Percentiles rank a stretch among this genome's conserved stretches.
Evolutionary conservation across 2,329 filamentous ascomycete species (phyloP).

Genomic region (Saccharata proteae): DNA sequence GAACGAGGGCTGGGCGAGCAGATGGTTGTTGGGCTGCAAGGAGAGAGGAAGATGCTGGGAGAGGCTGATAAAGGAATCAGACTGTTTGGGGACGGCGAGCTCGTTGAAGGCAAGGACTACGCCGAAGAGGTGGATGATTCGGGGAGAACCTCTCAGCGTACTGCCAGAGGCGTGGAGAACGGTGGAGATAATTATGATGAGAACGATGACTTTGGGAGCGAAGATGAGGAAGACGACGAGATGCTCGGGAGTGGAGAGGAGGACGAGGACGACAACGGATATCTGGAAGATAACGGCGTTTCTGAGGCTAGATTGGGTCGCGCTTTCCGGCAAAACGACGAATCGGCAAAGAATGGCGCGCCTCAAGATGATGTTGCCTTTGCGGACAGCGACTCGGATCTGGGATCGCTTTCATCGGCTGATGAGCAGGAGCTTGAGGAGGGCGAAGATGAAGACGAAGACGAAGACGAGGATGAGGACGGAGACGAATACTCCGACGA

Average conservation of each 20-base stretch:
- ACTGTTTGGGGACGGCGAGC: constrained; percentile 68
- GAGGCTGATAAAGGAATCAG: constrained; percentile 72
- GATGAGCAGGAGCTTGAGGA: constrained; percentile 44
- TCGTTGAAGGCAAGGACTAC: constrained; percentile 46
- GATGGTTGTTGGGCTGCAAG: constrained; percentile 81
- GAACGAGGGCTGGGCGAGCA: constrained; percentile 91
- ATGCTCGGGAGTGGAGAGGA: constrained; percentile 30
- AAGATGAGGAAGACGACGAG: constrained; percentile 42
- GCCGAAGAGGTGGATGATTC: constrained; percentile 45
- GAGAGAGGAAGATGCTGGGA: constrained; percentile 68
- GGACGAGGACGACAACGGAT: constrained; percentile 41
- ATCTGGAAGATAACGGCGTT: constrained; percentile 27
- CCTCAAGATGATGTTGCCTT: constrained; percentile 80
- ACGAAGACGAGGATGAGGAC: constrained; percentile 41
- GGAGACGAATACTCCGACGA: constrained; percentile 45
- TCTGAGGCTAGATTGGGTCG: constrained; percentile 32
- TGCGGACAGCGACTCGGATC: constrained; percentile 92
- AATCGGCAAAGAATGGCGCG: constrained; percentile 23
- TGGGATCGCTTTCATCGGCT: constrained; percentile 68
- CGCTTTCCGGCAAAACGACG: constrained; percentile 44
- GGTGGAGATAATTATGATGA: constrained; percentile 35
- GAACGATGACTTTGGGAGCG: constrained; percentile 35
- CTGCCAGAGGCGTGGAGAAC: constrained; percentile 39
- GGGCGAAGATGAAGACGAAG: constrained; percentile 33
- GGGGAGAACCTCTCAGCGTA: constrained; percentile 42